These are phyloP conservation scores for Terfezia claveryi DNA, from an alignment of 495 filamentous ascomycete genomes.

Conservation along the genomic window DNA sequence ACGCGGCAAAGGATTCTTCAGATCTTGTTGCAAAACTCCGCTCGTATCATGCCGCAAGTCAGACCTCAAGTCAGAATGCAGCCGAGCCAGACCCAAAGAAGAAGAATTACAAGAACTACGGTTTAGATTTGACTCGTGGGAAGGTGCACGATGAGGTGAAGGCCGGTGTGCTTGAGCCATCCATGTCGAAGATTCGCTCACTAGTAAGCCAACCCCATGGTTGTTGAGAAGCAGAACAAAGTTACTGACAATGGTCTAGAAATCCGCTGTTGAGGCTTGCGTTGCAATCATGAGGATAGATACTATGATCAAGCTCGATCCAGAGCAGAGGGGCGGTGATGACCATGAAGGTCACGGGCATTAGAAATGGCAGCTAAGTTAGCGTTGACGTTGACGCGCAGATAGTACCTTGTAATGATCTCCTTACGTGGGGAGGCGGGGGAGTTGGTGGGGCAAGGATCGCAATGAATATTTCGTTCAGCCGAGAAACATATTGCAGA, in stretches of 20 bases:
- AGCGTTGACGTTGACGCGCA: no score
- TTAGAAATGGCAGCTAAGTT: neutral
- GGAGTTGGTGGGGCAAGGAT: no score
- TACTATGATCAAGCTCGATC: slow-evolving; percentile 96
- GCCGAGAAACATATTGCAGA: neutral
- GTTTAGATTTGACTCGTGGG: slow-evolving; percentile 71
- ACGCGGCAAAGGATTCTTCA: slow-evolving; percentile 86
- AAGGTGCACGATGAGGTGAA: slow-evolving; percentile 85
- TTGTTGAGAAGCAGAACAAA: neutral
- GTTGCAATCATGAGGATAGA: slow-evolving; percentile 99
- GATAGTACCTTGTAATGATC: no score
- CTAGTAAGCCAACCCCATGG: slow-evolving; percentile 23
- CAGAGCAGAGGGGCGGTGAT: slow-evolving; percentile 58
- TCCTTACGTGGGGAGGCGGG: no score
- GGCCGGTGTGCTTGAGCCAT: slow-evolving; percentile 85
- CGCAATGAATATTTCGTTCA: no score
- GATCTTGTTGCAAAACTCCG: slow-evolving; percentile 91
- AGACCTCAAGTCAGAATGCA: slow-evolving; percentile 79
- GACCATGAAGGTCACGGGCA: slow-evolving; percentile 47
- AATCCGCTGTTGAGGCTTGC: slow-evolving; percentile 96
- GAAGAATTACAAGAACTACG: slow-evolving; percentile 97
- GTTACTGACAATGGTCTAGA: slow-evolving; percentile 21
- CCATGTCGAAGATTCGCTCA: slow-evolving; percentile 95
- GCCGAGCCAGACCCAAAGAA: slow-evolving; percentile 64
- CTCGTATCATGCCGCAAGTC: slow-evolving; percentile 79